phyloP scores from a whole-genome alignment of 306 rosid genomes.

The Casuarina cunninghamiana region DNA sequence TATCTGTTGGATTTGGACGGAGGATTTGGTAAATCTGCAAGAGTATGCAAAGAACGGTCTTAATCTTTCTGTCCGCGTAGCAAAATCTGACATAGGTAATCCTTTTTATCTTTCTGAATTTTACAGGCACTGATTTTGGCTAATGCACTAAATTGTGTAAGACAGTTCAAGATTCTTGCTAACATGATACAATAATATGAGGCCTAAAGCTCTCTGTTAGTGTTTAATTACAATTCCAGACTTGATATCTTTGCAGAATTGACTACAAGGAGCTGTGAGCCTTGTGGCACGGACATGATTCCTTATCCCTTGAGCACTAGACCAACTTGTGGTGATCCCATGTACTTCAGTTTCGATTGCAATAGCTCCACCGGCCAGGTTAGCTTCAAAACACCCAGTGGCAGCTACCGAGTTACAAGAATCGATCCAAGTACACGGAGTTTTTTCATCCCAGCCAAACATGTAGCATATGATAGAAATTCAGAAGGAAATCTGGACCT shows the following conservation, averaged over 20 bases:
- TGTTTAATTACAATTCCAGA: not conserved
- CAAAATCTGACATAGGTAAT: conserved; percentile 38
- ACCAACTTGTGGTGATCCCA: conserved; percentile 14
- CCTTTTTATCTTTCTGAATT: not conserved
- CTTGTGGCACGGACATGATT: too few species aligned
- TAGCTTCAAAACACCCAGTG: conserved; percentile 21
- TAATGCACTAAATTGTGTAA: not conserved
- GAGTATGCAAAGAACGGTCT: not conserved
- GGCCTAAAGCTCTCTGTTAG: not conserved
- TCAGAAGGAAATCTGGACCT: not conserved
- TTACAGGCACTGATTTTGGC: not conserved
- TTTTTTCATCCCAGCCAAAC: conserved; percentile 7
- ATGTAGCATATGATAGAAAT: not conserved
- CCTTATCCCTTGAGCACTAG: too few species aligned
- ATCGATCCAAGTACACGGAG: not conserved
- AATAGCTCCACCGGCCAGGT: not conserved
- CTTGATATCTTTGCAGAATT: conserved; percentile 31
- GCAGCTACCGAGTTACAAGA: conserved; percentile 4
- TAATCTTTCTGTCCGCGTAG: conserved; percentile 24
- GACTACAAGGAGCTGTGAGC: not conserved
- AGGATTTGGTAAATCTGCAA: conserved; percentile 14
- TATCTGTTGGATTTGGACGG: conserved; percentile 36
- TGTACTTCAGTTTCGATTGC: conserved; percentile 36
- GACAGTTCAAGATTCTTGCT: too few species aligned
- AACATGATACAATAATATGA: too few species aligned